Evolutionary conservation across 176 grass and related monocot species (phyloP).

Genomic region (Sorghum bicolor): DNA sequence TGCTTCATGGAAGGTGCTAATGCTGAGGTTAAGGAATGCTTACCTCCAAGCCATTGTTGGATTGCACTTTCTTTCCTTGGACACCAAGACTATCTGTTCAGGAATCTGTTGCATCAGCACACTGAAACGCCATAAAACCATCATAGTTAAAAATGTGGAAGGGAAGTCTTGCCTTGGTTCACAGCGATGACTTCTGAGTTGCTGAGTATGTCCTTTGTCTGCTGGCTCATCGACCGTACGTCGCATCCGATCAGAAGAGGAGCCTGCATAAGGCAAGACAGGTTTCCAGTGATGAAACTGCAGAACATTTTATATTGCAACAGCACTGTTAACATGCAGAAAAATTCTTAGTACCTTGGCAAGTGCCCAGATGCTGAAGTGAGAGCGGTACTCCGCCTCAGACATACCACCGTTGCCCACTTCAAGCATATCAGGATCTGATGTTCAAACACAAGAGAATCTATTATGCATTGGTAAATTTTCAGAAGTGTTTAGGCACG

Average conservation of each 20-base stretch:
- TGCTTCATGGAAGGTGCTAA: not conserved
- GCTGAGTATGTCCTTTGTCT: conserved; percentile 73
- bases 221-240: conserved; percentile 65
- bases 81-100: conserved; percentile 72
- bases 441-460: not conserved
- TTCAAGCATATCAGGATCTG: conserved; percentile 97
- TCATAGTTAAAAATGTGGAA: not conserved
- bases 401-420: conserved; percentile 93
- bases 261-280: conserved; percentile 43
- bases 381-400: conserved; percentile 77
- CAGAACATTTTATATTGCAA: not conserved
- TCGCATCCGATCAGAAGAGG: conserved; percentile 94
- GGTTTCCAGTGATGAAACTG: conserved; percentile 19
- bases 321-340: not conserved
- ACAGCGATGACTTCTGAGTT: conserved; percentile 81
- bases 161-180: conserved; percentile 70
- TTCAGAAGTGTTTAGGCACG: not conserved
- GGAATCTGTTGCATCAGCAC: not conserved
- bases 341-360: conserved; percentile 48
- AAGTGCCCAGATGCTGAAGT: conserved; percentile 98
- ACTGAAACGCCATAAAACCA: not conserved
- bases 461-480: not conserved
- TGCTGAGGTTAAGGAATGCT: conserved; percentile 9
- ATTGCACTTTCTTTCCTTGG: conserved; percentile 92
- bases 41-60: conserved; percentile 58